Percentiles rank a stretch among this genome's conserved stretches.
Conservation (phyloP, 108 stramenopile genomes). For the Epithemia pelagica region DNA sequence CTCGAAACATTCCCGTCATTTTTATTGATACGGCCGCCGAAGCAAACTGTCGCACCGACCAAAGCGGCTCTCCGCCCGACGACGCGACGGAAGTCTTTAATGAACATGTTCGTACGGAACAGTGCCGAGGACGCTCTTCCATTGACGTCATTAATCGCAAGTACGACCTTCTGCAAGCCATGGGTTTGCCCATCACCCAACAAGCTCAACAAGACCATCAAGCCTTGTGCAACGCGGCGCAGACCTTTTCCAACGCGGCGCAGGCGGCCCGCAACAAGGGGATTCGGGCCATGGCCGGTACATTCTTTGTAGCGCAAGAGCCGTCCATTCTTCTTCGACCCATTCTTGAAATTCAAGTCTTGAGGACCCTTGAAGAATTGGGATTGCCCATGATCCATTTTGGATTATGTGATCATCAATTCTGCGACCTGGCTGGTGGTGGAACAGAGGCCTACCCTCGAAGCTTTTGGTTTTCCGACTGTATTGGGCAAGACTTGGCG, state of each 20-base stretch:
- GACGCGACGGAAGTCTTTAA: too few species aligned
- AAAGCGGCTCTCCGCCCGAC: too few species aligned
- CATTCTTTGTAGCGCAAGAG: neutral
- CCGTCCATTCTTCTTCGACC: slow-evolving; percentile 3
- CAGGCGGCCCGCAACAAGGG: slow-evolving; percentile 4
- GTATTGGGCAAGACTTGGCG: neutral
- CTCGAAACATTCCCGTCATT: neutral
- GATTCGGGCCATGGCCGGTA: neutral
- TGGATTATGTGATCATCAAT: neutral
- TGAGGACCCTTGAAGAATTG: slow-evolving; percentile 7
- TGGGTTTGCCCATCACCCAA: neutral
- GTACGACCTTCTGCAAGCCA: neutral
- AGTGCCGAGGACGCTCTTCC: slow-evolving; percentile 9
- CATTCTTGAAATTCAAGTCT: slow-evolving; percentile 5
- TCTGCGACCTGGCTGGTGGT: too few species aligned
- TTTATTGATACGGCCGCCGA: slow-evolving; percentile 12
- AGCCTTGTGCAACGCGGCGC: slow-evolving; percentile 7
- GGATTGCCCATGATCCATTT: slow-evolving; percentile 10
- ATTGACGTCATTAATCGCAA: slow-evolving; percentile 9
- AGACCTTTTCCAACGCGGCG: neutral
- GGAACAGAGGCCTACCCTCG: neutral
- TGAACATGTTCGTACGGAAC: neutral
- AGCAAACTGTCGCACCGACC: neutral
- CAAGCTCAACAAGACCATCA: neutral
- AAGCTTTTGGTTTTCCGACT: neutral